Conservation (phyloP, 2,329 filamentous ascomycete species). For the Calonectria honghensis region DNA sequence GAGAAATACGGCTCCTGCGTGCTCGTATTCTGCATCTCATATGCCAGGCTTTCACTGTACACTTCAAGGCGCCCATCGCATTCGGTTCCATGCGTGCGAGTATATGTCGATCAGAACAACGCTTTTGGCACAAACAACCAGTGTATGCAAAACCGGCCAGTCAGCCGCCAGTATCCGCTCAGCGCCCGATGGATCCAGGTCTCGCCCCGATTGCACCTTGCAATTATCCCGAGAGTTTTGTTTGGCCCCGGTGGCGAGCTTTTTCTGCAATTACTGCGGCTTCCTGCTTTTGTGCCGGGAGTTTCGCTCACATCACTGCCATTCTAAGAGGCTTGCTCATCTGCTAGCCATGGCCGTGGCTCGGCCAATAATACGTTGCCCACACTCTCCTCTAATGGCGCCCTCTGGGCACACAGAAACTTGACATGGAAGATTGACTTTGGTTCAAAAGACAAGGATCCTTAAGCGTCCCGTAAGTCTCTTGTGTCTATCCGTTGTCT, state of each 20-base stretch:
- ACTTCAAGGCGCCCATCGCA: constrained; percentile 30
- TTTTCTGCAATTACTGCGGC: constrained; percentile 55
- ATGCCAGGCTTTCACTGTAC: constrained; percentile 42
- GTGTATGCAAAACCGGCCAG: background rate
- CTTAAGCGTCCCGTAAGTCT: constrained; percentile 60
- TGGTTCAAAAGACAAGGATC: constrained; percentile 53
- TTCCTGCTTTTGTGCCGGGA: constrained; percentile 55
- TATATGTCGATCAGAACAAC: constrained; percentile 41
- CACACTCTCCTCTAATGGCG: constrained; percentile 43
- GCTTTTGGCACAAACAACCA: constrained; percentile 30
- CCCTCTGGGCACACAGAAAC: constrained; percentile 39
- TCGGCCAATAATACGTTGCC: constrained; percentile 42
- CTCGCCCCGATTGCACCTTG: constrained; percentile 47
- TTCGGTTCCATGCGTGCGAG: constrained; percentile 30
- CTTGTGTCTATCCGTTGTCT: constrained; percentile 65
- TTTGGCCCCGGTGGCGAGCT: constrained; percentile 57
- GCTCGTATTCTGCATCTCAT: constrained; percentile 41
- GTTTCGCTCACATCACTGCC: constrained; percentile 42
- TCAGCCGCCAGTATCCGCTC: constrained; percentile 4
- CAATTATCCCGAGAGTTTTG: constrained; percentile 46
- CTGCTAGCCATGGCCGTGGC: constrained; percentile 39
- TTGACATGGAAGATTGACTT: constrained; percentile 42
- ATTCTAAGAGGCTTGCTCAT: constrained; percentile 41
- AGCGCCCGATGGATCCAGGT: constrained; percentile 41
- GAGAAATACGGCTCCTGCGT: constrained; percentile 36